phyloP scores from a whole-genome alignment of 2,329 filamentous ascomycete species.

The Alternaria ethzedia region DNA sequence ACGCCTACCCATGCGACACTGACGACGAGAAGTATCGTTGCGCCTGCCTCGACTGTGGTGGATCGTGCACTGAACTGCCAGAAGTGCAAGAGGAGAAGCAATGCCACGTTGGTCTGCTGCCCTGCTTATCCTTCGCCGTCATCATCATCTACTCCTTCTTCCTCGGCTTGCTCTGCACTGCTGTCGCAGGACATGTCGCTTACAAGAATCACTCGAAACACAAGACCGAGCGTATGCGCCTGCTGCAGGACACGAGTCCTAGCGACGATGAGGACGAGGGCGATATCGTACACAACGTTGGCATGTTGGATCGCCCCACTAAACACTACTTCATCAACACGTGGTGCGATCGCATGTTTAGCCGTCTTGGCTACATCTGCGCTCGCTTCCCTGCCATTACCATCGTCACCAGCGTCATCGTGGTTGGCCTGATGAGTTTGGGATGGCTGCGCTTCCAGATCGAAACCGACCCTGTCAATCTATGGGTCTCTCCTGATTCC shows the following conservation, averaged over 20 bases:
- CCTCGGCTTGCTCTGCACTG: slow-evolving; percentile 69
- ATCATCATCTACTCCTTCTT: slow-evolving; percentile 84
- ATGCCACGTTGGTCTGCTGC: slow-evolving; percentile 86
- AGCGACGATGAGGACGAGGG: slow-evolving; percentile 96
- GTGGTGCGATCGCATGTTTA: slow-evolving; percentile 80
- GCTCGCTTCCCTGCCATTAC: slow-evolving; percentile 86
- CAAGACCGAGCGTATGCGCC: slow-evolving; percentile 80
- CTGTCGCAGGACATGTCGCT: slow-evolving; percentile 74
- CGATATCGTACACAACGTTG: slow-evolving; percentile 77
- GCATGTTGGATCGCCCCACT: slow-evolving; percentile 79
- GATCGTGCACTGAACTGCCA: slow-evolving; percentile 82
- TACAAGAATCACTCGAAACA: slow-evolving; percentile 76
- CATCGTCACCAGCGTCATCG: slow-evolving; percentile 74
- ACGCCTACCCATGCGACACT: slow-evolving; percentile 86
- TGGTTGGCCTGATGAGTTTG: slow-evolving; percentile 79
- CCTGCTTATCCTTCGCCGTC: slow-evolving; percentile 91
- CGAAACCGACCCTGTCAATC: slow-evolving; percentile 84
- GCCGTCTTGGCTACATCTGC: slow-evolving; percentile 77
- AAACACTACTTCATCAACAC: slow-evolving; percentile 84
- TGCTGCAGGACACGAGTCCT: slow-evolving; percentile 81
- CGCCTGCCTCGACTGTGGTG: slow-evolving; percentile 90
- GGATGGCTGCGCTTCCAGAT: slow-evolving; percentile 91
- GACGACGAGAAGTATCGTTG: slow-evolving; percentile 85
- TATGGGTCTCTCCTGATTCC: slow-evolving; percentile 97
- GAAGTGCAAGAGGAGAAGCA: slow-evolving; percentile 71